Conservation (phyloP, 169 alveolate genomes). For the Neospora caninum region DNA sequence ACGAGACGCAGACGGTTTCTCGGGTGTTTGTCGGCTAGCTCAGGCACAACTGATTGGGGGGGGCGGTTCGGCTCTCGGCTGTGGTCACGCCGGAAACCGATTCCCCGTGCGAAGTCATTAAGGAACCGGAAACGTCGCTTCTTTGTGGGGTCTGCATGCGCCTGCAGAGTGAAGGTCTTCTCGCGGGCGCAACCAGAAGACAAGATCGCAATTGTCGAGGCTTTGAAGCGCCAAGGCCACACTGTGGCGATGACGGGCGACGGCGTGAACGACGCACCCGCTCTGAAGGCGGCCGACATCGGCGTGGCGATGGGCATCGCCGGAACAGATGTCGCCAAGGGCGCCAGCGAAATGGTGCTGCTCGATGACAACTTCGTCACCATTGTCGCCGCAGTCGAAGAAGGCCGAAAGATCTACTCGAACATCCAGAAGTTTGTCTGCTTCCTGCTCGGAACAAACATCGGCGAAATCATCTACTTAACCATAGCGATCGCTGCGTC, state of each 20-base stretch:
- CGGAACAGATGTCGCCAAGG: conserved; percentile 99
- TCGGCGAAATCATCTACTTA: conserved; percentile 90
- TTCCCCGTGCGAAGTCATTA: too few species aligned
- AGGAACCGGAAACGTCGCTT: too few species aligned
- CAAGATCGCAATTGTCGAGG: conserved; percentile 89
- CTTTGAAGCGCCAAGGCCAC: conserved; percentile 85
- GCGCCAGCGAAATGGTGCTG: conserved; percentile 99
- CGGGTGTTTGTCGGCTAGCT: too few species aligned
- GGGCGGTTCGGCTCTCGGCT: too few species aligned
- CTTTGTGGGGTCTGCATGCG: too few species aligned
- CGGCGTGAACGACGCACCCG: conserved; percentile 95
- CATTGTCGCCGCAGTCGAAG: conserved; percentile 89
- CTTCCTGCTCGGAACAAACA: conserved; percentile 92
- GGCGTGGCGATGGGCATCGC: conserved; percentile 99
- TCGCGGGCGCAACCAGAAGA: conserved; percentile 92
- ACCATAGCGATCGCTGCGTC: conserved; percentile 85
- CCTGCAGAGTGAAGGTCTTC: conserved; percentile 77
- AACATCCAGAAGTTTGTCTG: conserved; percentile 94
- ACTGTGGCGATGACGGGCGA: conserved; percentile 96
- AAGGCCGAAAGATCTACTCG: conserved; percentile 91
- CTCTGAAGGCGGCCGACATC: conserved; percentile 94
- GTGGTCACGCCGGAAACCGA: too few species aligned
- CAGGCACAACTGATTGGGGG: too few species aligned
- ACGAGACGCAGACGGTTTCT: too few species aligned
- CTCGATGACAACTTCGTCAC: conserved; percentile 97